Base-by-base conservation (phyloP, 805 yeast genomes). In the Candida sanyiensis region DNA sequence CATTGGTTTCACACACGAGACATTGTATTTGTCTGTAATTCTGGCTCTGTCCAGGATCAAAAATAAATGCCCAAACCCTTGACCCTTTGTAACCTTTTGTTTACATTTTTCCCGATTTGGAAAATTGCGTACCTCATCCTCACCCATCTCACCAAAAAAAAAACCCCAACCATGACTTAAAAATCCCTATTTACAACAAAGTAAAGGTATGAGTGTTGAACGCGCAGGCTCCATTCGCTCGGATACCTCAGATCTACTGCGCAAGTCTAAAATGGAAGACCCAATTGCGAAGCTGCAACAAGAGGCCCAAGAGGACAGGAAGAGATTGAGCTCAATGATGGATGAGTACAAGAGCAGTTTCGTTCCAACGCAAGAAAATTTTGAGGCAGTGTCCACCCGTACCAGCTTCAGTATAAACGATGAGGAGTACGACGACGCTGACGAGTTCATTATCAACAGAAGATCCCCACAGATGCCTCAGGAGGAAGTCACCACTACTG, bases 361-460 rank as follows among this genome's bases (percentile, higher is more conserved):
- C 6, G 28, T 7, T n/a, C 13, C 10, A 12, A 11, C 28, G 13
- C 8, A 18, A 13, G 22, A 28, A 11, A 12, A 18, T 10, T 4
- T 21, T 18, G 35, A 30, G 5, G 29, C 23, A 6, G 8, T 21
- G 10, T 11, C 9, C 10, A 28, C 25, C 19, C 24, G 10, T 7
- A 3, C 26, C 5, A 36, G 27, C 17, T 17, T 28, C 2, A 33
- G 28, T 18, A 23, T 10, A 6, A 32, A 33, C 15, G 37, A 32
- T 12, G 40, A 28, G 12, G 40, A 41, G 7, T 37, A 33, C 18
- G 40, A 35, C 15, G 46, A 45, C 37, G 43, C 44, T 21, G 48
- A 45, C 23, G 46, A 39, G n/a, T 45, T 39, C 20, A 45, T 42
- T 22, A 33, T 31, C 33, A 38, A 44, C 18, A 43, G 27, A 28